These are phyloP conservation scores for Talaromyces amestolkiae DNA, from an alignment of 2,329 filamentous ascomycete genomes.

Conservation along the genomic window DNA sequence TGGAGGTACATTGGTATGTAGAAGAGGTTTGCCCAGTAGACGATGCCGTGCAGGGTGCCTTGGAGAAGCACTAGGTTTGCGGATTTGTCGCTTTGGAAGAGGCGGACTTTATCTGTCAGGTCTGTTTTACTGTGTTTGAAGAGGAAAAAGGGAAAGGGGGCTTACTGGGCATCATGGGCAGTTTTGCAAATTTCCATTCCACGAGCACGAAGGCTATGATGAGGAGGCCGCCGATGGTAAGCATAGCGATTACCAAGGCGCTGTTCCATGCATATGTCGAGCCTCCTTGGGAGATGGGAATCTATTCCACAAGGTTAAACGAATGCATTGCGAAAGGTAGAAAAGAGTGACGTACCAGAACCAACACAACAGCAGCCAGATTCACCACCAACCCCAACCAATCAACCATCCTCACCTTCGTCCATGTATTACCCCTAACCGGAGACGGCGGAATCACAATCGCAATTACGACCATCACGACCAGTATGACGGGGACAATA, in stretches of 20 bases:
- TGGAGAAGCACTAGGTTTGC: constrained; percentile 26
- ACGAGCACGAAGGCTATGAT: constrained; percentile 11
- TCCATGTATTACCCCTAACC: constrained; percentile 2
- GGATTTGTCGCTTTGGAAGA: constrained; percentile 30
- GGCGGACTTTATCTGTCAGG: constrained; percentile 5
- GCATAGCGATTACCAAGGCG: constrained; percentile 12
- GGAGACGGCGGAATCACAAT: constrained; percentile 14
- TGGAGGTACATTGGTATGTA: constrained; percentile 18
- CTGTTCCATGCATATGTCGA: constrained; percentile 15
- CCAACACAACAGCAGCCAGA: constrained; percentile 14
- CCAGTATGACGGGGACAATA: constrained; percentile 4
- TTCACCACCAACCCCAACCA: constrained; percentile 13
- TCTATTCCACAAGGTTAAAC: neutral
- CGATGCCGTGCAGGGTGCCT: constrained; percentile 26
- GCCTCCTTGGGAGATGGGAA: constrained; percentile 15
- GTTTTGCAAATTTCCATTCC: constrained; percentile 16
- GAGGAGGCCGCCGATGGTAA: constrained; percentile 4
- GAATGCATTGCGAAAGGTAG: neutral
- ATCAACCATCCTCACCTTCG: constrained; percentile 16
- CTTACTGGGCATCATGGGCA: constrained; percentile 17
- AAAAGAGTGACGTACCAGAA: neutral
- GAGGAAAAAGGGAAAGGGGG: neutral
- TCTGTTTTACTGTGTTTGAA: neutral
- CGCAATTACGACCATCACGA: constrained; percentile 7
- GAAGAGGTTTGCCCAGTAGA: constrained; percentile 26